Conservation (phyloP, 768 basidiomycete genomes). For the Solioccasus polychromus region DNA sequence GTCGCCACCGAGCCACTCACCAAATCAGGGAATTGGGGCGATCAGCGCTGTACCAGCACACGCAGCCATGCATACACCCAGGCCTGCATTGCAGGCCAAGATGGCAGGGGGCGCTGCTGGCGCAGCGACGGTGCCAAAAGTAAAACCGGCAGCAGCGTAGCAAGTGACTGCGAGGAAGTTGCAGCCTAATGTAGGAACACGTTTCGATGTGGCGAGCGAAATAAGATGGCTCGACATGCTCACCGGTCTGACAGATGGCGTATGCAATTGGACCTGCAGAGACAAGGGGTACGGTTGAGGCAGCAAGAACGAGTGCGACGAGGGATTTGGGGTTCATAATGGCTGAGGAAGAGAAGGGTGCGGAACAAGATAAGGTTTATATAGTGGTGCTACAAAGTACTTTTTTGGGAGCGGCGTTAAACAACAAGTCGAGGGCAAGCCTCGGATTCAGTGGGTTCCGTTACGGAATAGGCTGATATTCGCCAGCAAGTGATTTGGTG, state of each 20-base stretch:
- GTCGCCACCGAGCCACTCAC: too few relatives aligned
- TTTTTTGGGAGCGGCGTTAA: too few relatives aligned
- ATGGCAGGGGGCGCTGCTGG: slow-evolving; percentile 20
- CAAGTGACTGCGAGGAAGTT: slow-evolving; percentile 21
- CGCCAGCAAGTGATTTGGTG: too few relatives aligned
- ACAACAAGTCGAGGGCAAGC: too few relatives aligned
- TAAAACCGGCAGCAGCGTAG: slow-evolving; percentile 23
- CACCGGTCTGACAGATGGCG: slow-evolving; percentile 25
- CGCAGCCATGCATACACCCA: slow-evolving; percentile 25
- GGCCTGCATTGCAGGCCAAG: slow-evolving; percentile 18
- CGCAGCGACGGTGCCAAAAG: slow-evolving; percentile 24
- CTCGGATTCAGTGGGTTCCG: too few relatives aligned
- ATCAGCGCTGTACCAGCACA: slow-evolving; percentile 20
- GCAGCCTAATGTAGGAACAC: slow-evolving; percentile 19
- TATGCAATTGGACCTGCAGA: slow-evolving; percentile 21
- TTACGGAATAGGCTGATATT: too few relatives aligned
- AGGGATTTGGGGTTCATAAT: slow-evolving; percentile 29
- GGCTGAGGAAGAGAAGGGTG: background rate
- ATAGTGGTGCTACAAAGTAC: too few relatives aligned
- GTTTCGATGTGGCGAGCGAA: too few relatives aligned
- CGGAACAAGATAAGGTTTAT: too few relatives aligned
- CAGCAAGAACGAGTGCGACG: slow-evolving; percentile 14
- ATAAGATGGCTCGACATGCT: background rate
- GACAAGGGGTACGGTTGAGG: slow-evolving; percentile 7
- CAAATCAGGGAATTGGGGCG: slow-evolving; percentile 26